Percentiles rank a stretch among this genome's conserved stretches.
Conservation (phyloP, 805 yeast species). For the Cyberlindnera bimundalis region DNA sequence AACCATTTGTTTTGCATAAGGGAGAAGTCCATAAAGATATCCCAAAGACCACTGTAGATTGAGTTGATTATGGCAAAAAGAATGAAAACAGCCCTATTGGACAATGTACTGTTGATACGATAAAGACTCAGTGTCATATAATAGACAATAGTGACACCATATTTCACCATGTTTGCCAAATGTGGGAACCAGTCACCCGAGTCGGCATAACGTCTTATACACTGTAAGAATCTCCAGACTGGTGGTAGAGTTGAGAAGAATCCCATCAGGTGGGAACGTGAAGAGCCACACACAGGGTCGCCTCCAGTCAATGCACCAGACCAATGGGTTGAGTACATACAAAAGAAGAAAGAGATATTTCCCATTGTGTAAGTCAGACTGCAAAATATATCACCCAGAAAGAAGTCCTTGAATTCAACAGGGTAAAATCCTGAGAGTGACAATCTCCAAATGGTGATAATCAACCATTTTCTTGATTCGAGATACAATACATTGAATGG, state of each 20-base stretch:
- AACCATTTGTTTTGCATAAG: constrained; percentile 63
- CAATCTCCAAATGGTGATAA: constrained; percentile 67
- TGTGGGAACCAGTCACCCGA: constrained; percentile 97
- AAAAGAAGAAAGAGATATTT: constrained; percentile 79
- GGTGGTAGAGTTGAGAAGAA: constrained; percentile 82
- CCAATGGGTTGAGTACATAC: constrained; percentile 78
- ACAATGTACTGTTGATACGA: constrained; percentile 50
- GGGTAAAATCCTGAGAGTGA: constrained; percentile 84
- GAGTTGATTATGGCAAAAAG: constrained; percentile 74
- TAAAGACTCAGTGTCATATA: constrained; percentile 73
- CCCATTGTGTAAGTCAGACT: constrained; percentile 86
- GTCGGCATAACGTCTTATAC: constrained; percentile 86
- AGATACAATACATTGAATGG: constrained; percentile 59
- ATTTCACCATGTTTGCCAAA: constrained; percentile 82
- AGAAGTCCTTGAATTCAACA: constrained; percentile 93
- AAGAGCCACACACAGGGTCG: constrained; percentile 63
- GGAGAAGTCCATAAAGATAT: constrained; percentile 95
- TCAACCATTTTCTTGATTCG: constrained; percentile 75
- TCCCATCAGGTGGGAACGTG: constrained; percentile 74
- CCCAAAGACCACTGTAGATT: constrained; percentile 73
- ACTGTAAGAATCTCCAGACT: constrained; percentile 87
- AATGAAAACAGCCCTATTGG: constrained; percentile 56
- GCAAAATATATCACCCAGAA: constrained; percentile 86
- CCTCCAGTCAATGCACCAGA: constrained; percentile 40
- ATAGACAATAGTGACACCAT: constrained; percentile 61